Percentiles rank a stretch among this genome's conserved stretches.
Conservation (phyloP, 345 rosid genomes). For the Aurinia saxatilis region DNA sequence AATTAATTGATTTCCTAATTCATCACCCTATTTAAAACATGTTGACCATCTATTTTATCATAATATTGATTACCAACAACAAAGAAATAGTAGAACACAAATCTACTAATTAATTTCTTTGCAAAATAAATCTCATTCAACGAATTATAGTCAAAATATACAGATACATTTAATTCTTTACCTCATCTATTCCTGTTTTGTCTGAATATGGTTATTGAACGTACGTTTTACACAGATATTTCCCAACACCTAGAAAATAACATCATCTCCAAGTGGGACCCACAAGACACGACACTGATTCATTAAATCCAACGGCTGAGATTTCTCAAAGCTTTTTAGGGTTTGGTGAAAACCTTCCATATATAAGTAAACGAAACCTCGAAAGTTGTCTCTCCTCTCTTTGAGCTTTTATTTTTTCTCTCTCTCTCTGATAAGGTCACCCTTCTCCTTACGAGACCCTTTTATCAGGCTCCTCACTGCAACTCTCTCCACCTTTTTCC, state of each 20-base stretch:
- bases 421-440: conserved; percentile 25
- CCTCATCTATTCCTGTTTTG: no score
- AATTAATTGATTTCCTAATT: no score
- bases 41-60: no score
- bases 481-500: conserved; percentile 32
- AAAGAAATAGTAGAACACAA: no score
- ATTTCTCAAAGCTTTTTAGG: conserved; percentile 15
- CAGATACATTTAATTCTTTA: no score
- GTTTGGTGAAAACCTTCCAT: conserved; percentile 24
- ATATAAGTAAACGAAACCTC: conserved; percentile 17
- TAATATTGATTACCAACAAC: no score
- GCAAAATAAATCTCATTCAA: no score
- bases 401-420: no score
- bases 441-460: conserved; percentile 7
- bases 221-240: neutral
- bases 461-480: conserved; percentile 18
- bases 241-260: neutral
- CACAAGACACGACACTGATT: neutral
- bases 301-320: conserved; percentile 26
- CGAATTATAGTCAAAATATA: no score
- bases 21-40: no score
- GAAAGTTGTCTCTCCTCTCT: neutral
- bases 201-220: no score
- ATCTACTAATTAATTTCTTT: no score
- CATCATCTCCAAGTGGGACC: neutral